These are phyloP conservation scores for Agarophyton chilense DNA, from an alignment of 23 red algal species.

Conservation along the genomic window DNA sequence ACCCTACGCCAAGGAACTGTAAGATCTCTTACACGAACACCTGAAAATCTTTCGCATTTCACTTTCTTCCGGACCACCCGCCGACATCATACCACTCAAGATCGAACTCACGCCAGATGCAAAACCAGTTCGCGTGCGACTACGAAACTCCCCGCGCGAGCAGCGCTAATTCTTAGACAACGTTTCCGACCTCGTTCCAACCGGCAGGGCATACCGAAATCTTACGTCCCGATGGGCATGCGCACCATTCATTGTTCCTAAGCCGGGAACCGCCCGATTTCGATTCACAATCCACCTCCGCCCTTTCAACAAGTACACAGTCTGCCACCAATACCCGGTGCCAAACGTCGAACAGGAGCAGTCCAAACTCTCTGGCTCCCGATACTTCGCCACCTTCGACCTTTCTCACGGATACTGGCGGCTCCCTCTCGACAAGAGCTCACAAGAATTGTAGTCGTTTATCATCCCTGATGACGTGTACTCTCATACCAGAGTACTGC, in stretches of 20 bases:
- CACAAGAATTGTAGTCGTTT: not conserved
- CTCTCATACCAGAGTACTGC: not conserved
- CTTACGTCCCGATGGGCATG: not conserved
- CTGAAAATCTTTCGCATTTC: not conserved
- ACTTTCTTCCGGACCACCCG: not conserved
- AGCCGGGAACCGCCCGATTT: slow-evolving; percentile 4
- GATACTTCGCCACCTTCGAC: not conserved
- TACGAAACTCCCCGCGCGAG: not conserved
- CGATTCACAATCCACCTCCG: not conserved
- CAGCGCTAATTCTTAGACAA: not conserved
- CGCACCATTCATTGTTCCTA: not conserved
- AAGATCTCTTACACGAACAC: too few species aligned
- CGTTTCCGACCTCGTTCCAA: not conserved
- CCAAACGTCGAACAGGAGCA: not conserved
- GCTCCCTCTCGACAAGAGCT: not conserved
- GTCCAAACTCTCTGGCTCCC: not conserved
- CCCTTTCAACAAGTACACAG: not conserved
- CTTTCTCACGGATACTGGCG: not conserved
- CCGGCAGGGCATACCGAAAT: not conserved
- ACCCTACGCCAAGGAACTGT: too few species aligned
- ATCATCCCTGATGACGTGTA: not conserved
- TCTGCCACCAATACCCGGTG: not conserved
- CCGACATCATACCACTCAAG: not conserved
- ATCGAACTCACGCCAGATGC: not conserved
- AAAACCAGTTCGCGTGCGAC: not conserved